These are phyloP conservation scores for Apiotrichum laibachii DNA, from an alignment of 1,284 basidiomycete species.

Conservation along the genomic window DNA sequence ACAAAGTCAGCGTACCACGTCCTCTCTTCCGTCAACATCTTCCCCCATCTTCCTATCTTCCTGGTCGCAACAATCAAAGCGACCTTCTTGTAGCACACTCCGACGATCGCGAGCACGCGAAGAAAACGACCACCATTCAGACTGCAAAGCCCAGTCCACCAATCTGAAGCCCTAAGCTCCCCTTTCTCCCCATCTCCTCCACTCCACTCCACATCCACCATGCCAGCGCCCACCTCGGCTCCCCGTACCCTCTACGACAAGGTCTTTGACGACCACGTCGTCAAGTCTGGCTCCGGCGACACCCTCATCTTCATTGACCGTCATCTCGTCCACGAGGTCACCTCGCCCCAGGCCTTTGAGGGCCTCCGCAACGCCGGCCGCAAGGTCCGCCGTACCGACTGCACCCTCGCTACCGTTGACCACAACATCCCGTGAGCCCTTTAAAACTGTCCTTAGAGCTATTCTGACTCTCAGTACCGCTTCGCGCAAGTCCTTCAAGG, in stretches of 20 bases:
- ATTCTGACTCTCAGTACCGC: slow-evolving; percentile 59
- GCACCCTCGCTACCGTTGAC: slow-evolving; percentile 90
- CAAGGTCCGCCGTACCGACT: slow-evolving; percentile 82
- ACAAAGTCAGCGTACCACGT: too few relatives aligned
- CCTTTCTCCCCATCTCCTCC: neutral
- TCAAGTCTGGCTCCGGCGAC: slow-evolving; percentile 75
- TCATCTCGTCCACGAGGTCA: slow-evolving; percentile 93
- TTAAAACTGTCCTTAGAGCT: neutral
- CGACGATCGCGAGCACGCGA: neutral
- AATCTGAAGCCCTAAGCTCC: neutral
- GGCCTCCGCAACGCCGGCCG: slow-evolving; percentile 82
- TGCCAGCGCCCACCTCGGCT: slow-evolving; percentile 51
- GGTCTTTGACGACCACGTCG: slow-evolving; percentile 93
- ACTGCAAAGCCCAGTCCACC: too few relatives aligned
- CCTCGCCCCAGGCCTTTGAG: slow-evolving; percentile 94
- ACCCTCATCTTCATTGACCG: slow-evolving; percentile 93
- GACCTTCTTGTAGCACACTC: neutral
- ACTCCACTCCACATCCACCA: slow-evolving; percentile 19
- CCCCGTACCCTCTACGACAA: slow-evolving; percentile 91
- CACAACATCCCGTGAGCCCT: slow-evolving; percentile 87
- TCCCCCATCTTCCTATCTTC: too few relatives aligned
- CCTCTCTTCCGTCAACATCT: too few relatives aligned
- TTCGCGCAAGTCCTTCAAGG: slow-evolving; percentile 80
- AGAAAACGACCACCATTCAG: neutral
- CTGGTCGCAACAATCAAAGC: too few relatives aligned